Evolutionary conservation across 2,329 filamentous ascomycete genomes (phyloP).

Genomic region (Pseudocercospora fuligena): DNA sequence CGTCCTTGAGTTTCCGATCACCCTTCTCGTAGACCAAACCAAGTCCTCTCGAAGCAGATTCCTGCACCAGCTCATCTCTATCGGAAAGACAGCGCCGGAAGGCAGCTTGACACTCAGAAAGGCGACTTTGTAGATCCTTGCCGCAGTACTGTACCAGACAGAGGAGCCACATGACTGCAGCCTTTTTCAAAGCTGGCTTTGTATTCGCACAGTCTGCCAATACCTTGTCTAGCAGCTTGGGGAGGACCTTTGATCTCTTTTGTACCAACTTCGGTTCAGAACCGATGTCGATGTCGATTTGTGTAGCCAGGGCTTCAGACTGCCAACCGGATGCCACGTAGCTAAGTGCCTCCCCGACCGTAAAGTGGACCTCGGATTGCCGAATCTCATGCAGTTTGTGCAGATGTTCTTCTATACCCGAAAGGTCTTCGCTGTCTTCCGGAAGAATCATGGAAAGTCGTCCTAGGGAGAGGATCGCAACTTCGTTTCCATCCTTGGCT

Average conservation of each 20-base stretch:
- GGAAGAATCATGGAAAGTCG: slow-evolving; percentile 70
- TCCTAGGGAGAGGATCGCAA: slow-evolving; percentile 79
- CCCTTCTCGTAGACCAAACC: slow-evolving; percentile 95
- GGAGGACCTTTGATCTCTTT: slow-evolving; percentile 48
- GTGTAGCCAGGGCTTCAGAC: slow-evolving; percentile 75
- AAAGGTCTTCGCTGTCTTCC: slow-evolving; percentile 52
- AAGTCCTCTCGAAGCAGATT: slow-evolving; percentile 88
- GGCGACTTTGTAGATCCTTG: slow-evolving; percentile 73
- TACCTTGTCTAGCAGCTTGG: slow-evolving; percentile 70
- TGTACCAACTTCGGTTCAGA: slow-evolving; percentile 40
- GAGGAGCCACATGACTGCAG: slow-evolving; percentile 93
- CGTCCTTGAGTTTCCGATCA: slow-evolving; percentile 76
- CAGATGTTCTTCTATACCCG: slow-evolving; percentile 67
- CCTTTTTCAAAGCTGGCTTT: slow-evolving; percentile 87
- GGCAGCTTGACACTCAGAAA: slow-evolving; percentile 80
- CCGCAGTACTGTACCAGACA: slow-evolving; percentile 90
- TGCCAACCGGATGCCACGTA: slow-evolving; percentile 80
- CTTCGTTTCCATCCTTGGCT: slow-evolving; percentile 80
- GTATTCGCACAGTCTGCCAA: slow-evolving; percentile 78
- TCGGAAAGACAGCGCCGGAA: slow-evolving; percentile 89
- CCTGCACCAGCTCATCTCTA: slow-evolving; percentile 91
- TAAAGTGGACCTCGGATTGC: slow-evolving; percentile 85
- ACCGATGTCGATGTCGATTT: slow-evolving; percentile 72
- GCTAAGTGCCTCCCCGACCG: slow-evolving; percentile 85
- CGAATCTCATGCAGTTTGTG: slow-evolving; percentile 82